Evolutionary conservation across 768 basidiomycete genomes (phyloP), one percentile per base, ranked within the genome.

Genomic region (Mycena metata): DNA sequence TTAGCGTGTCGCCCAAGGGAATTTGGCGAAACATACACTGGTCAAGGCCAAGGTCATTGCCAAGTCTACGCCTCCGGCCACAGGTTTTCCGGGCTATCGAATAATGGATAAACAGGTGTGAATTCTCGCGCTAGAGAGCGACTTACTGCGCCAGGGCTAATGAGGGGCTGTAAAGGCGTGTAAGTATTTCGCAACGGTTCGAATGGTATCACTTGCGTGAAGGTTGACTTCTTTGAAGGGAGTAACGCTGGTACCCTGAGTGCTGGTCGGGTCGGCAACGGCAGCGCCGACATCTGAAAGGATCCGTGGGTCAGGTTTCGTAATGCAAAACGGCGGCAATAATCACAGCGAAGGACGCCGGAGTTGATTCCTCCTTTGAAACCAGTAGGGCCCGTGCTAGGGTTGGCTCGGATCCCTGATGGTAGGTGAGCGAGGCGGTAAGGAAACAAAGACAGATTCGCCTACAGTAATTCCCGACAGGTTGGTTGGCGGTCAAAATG

Each of bases 261-360:
- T 67, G 0, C 77, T 78, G 2, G 73, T 76, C 0, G 88, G 87
- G 42, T 87, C 80, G 0, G 60, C 67, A 13, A 45, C 54, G 1
- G 78, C 67, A 0, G 85, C 86, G 19, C 85, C 85, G 21, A 61
- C 60, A 61, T 61, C 60, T 61, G 33, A 17, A 30, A 30, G 8
- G n/a, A 15, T 61, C 43, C 8, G 0, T 33, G 16, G 30, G 24
- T 61, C 41, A 41, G 26, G 11, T 17, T 11, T 24, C 41, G 21
- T n/a, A n/a, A n/a, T n/a, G n/a, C n/a, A n/a, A n/a, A n/a, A n/a
- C n/a, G n/a, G n/a, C n/a, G n/a, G n/a, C n/a, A 21, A 13, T 30
- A 26, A 13, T 3, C 65, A 73, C 89, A 89, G 15, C 85, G 82
- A 10, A 88, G 76, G 51, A 89, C 87, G 2, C 86, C 89, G 13